Evolutionary conservation across 1,284 basidiomycete species (phyloP), one percentile per base, ranked within the genome.

Genomic region (Golubevia sp.): DNA sequence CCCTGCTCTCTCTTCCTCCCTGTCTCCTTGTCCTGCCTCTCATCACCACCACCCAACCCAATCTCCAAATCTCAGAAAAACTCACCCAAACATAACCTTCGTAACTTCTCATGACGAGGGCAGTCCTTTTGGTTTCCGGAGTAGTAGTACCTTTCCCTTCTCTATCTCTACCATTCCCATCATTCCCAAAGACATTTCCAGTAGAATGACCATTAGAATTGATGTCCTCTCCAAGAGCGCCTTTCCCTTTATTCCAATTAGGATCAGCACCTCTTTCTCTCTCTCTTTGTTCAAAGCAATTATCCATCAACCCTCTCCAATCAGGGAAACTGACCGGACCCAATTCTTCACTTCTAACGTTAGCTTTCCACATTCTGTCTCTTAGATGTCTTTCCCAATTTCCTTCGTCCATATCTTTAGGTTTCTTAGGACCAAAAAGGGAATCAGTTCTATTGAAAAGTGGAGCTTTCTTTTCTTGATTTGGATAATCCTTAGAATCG

Each of bases 221-320:
- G 52, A 23, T 30, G 11, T 53, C 59, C 59, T 53, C 52, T 48
- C 51, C 48, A 2, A 4, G 26, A 23, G 23, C 49, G 5, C 58
- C 44, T 23, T 11, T 23, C 27, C n/a, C 62, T 55, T 48, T 60
- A 56, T 55, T 62, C 62, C 27, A 54, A 18, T 44, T 34, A 2
- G 62, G 55, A 44, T 44, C 38, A 44, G 11, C 18, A 52, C 76
- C 80, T 11, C 74, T 68, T 62, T 80, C 77, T 51, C 70, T 67
- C 23, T 76, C 67, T 38, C 76, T 70, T 67, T 79, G 73, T 62
- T 74, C 67, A 61, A 71, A 79, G 74, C 80, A 83, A 34, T 56
- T 63, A 61, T 83, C 79, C 79, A 83, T 83, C 25, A 83, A 64
- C 21, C 68, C 76, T 51, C 77, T 71, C 80, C 80, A 83, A 68